Evolutionary conservation across 306 rosid genomes (phyloP).

Genomic region (Rosa lucieae): DNA sequence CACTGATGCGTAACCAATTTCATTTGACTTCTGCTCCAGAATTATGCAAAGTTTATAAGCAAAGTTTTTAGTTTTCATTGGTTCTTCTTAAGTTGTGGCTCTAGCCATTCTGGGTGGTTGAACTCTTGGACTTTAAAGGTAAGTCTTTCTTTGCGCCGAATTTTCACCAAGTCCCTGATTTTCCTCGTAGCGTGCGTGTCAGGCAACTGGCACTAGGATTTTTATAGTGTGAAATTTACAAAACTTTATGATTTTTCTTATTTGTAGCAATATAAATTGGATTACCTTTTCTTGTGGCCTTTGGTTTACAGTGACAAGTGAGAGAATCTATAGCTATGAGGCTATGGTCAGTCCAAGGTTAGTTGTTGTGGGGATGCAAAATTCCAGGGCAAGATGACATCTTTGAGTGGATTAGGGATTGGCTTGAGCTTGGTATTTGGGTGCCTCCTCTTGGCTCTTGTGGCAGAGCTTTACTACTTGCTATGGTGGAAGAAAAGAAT

Average conservation of each 20-base stretch:
- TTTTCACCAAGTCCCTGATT: conserved; percentile 15
- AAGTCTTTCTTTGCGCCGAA: conserved; percentile 21
- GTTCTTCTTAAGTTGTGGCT: conserved; percentile 23
- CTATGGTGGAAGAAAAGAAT: conserved; percentile 76
- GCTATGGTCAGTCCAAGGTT: conserved; percentile 8
- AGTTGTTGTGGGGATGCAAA: conserved; percentile 43
- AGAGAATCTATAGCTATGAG: conserved; percentile 6
- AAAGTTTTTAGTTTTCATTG: conserved; percentile 22
- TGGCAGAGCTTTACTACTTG: conserved; percentile 77
- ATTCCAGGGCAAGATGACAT: conserved; percentile 34
- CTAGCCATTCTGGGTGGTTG: conserved; percentile 23
- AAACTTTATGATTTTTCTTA: conserved; percentile 6
- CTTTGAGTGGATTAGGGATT: conserved; percentile 58
- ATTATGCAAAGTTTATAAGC: not conserved
- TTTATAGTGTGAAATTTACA: conserved; percentile 32
- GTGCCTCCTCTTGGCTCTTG: conserved; percentile 52
- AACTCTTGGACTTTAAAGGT: conserved; percentile 36
- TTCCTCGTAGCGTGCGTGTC: conserved; percentile 34
- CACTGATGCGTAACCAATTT: not conserved
- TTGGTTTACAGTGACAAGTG: conserved; percentile 1
- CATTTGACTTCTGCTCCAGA: conserved; percentile 29
- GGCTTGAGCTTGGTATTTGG: conserved; percentile 69
- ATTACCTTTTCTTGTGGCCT: not conserved
- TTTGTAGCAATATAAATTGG: conserved; percentile 5
- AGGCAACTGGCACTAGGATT: conserved; percentile 20